These are phyloP conservation scores for Phytophthora citricola DNA, from an alignment of 352 stramenopile species.

Conservation along the genomic window DNA sequence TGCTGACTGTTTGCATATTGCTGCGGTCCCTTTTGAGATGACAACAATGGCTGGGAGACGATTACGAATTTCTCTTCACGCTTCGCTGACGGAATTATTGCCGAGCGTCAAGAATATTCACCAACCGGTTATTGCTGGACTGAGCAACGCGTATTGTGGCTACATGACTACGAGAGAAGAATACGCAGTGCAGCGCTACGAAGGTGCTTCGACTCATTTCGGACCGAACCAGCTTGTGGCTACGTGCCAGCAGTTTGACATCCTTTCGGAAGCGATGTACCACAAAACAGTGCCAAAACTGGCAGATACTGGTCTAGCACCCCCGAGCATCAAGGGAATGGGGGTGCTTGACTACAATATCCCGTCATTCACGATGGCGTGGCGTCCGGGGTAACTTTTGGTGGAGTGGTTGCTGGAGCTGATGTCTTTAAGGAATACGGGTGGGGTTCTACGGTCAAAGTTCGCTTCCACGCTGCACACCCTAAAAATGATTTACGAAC, in stretches of 20 bases:
- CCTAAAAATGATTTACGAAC: conserved; percentile 86
- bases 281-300: conserved; percentile 24
- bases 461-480: conserved; percentile 77
- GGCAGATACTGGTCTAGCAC: conserved; percentile 21
- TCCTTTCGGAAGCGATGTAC: conserved; percentile 46
- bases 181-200: conserved; percentile 87
- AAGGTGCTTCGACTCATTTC: conserved; percentile 91
- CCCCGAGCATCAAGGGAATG: conserved; percentile 66
- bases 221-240: conserved; percentile 85
- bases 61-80: conserved; percentile 52
- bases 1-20: conserved; percentile 61
- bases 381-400: conserved; percentile 51
- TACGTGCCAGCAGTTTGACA: conserved; percentile 83
- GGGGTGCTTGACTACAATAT: conserved; percentile 80
- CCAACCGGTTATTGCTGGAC: conserved; percentile 71
- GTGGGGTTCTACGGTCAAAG: conserved; percentile 56
- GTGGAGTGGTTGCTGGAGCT: conserved; percentile 51
- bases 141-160: conserved; percentile 86
- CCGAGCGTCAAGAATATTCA: conserved; percentile 22
- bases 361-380: conserved; percentile 75
- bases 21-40: conserved; percentile 81
- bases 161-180: conserved; percentile 90
- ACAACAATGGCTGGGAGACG: conserved; percentile 87
- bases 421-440: conserved; percentile 53
- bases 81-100: conserved; percentile 32